Base-by-base conservation (phyloP, 768 basidiomycete species). In the Auricularia cornea region DNA sequence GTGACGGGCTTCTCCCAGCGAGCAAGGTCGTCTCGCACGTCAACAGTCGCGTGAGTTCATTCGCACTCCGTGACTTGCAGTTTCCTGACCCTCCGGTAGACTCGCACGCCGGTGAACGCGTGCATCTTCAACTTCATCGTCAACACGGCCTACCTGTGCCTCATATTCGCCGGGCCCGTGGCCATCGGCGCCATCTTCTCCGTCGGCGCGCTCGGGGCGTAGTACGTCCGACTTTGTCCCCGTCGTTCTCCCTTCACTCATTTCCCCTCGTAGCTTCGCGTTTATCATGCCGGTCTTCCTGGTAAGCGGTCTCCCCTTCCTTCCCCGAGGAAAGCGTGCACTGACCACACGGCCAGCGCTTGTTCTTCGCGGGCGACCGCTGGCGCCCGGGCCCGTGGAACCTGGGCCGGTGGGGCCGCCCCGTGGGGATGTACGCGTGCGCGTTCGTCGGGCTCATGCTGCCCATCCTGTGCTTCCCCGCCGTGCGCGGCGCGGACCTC, bases 371-470 rank as follows among this genome's bases (percentile, higher is more conserved):
- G 54, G 65, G 62, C 0, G 54, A 66, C 48, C 65, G 65, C 4
- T 66, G 54, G 51, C 30, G 60, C 23, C 60, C 62, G 10, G 65
- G 65, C 10, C 65, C 65, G 12, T 66, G 65, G 65, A 41, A 56
- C 32, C 57, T 66, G 1, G 65, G 65, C 26, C 54, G 57, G 10
- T 63, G 33, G 33, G 63, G 65, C 44, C 28, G n/a, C 20, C 63
- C 65, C 2, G 38, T 59, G 35, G 65, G 62, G 26, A 28, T 41
- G 4, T 31, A 59, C 8, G 63, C 63, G 12, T 59, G 56, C 28
- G 44, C 48, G 3, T 64, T 41, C 52, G 60, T 60, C 3, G 31
- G 52, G 18, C 40, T 64, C 11, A 64, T 64, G 63, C 60, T 64
- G 29, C 63, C 63, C 32, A 64, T 64, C 31, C 35, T 64, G 28